Evolutionary conservation across 2,329 filamentous ascomycete species (phyloP).

Genomic region (Arachnomyces sp.): DNA sequence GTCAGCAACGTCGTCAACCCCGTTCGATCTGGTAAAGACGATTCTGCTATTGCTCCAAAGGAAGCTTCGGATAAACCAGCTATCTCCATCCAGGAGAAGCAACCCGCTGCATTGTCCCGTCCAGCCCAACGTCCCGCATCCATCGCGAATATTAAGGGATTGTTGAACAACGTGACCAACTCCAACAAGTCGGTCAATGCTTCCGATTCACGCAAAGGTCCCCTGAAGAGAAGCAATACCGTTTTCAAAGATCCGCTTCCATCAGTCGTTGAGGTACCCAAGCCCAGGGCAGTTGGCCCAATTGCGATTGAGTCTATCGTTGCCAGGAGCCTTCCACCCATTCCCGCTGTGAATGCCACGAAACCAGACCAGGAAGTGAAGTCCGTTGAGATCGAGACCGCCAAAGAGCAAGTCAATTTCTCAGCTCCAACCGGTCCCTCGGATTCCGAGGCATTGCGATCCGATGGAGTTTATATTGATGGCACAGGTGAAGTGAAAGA

Average conservation of each 20-base stretch:
- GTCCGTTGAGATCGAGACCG: conserved; percentile 6
- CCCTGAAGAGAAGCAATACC: conserved; percentile 46
- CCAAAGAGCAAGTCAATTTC: conserved; percentile 8
- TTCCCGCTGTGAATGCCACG: neutral
- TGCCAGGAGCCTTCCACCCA: conserved; percentile 1
- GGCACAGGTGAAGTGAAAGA: conserved; percentile 19
- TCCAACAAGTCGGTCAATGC: conserved; percentile 26
- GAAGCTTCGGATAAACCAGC: conserved; percentile 23
- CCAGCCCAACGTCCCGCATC: conserved; percentile 56
- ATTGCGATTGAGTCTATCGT: conserved; percentile 22
- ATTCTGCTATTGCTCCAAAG: conserved; percentile 46
- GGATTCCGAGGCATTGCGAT: conserved; percentile 15
- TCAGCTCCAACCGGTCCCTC: conserved; percentile 7
- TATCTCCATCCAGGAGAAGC: conserved; percentile 20
- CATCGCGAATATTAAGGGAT: conserved; percentile 31
- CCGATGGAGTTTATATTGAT: conserved; percentile 22
- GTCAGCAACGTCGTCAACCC: conserved; percentile 60
- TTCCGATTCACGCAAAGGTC: conserved; percentile 39
- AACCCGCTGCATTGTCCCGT: conserved; percentile 43
- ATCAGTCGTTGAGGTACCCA: conserved; percentile 25
- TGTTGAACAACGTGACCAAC: conserved; percentile 27
- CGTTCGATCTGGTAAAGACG: conserved; percentile 45
- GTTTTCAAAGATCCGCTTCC: conserved; percentile 48
- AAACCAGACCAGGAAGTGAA: neutral
- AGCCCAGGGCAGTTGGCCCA: conserved; percentile 23